These are phyloP conservation scores for Dactylellina drechsleri DNA, from an alignment of 2,329 filamentous ascomycete species.

Conservation along the genomic window DNA sequence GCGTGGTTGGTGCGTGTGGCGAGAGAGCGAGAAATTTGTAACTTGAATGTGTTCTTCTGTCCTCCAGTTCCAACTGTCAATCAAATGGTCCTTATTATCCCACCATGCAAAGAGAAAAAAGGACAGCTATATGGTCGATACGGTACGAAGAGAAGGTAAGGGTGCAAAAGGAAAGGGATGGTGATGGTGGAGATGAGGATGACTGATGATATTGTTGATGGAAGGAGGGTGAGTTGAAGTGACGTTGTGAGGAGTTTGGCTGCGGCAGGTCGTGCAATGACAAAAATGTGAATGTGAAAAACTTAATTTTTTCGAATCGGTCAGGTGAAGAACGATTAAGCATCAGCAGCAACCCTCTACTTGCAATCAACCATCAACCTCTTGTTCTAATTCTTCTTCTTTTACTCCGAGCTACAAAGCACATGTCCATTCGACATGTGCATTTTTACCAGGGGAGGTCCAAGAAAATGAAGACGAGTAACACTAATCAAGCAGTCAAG, in stretches of 20 bases:
- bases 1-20: background rate
- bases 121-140: background rate
- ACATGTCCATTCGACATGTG: too few species aligned
- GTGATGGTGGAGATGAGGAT: constrained; percentile 2
- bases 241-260: too few species aligned
- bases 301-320: constrained; percentile 28
- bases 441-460: too few species aligned
- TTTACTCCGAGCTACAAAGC: background rate
- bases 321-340: background rate
- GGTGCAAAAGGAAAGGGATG: background rate
- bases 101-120: constrained; percentile 26
- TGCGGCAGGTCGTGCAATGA: too few species aligned
- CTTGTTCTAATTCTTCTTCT: background rate
- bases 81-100: constrained; percentile 20
- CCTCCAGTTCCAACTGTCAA: constrained; percentile 45
- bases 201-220: background rate
- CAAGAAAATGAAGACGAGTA: too few species aligned
- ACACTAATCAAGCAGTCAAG: too few species aligned
- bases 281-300: constrained; percentile 5
- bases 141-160: background rate
- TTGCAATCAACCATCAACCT: constrained; percentile 3
- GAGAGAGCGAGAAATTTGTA: background rate
- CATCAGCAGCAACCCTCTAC: background rate
- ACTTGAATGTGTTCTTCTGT: constrained; percentile 10
- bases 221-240: background rate